Base-by-base conservation (phyloP, 805 yeast species). In the Candida silvicultrix region DNA sequence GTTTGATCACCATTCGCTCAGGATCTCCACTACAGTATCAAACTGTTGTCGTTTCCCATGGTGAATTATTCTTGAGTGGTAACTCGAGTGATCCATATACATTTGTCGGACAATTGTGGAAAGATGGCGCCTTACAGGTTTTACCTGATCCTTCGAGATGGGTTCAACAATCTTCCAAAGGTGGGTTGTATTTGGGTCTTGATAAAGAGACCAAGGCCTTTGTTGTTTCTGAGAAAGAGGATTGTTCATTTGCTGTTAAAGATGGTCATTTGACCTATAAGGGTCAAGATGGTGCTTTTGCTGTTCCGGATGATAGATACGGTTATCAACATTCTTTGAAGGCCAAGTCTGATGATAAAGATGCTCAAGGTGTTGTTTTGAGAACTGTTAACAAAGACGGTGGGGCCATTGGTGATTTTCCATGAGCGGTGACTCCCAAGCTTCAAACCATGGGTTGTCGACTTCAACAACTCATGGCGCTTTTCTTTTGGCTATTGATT, bases 11-110 rank as follows among this genome's bases (percentile, higher is more conserved):
- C 32, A 48, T 49, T 37, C 28, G 31, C 21, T 45, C 49, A 19
- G 52, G 49, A 10, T 41, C 52, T 15, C 8, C 12, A 5, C n/a
- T 49, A 15, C 53, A 49, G 45, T 40, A 49, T 22, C 37, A 46
- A n/a, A 19, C 47, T 20, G 34, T 45, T 28, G 43, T 40, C n/a
- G 38, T 48, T 20, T 20, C 31, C 19, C 28, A 45, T 25, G 46
- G 42, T 31, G 42, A 16, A 15, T n/a, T 48, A 7, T 22, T 22
- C 25, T 18, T 38, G 4, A 16, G 42, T 29, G 52, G 48, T n/a
- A 15, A 38, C n/a, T 45, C 42, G 21, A 19, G 35, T 16, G 40
- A 43, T 10, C 39, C 42, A 22, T 40, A 40, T 16, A 21, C 7
- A 7, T 40, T 46, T 16, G 20, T 40, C 16, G 40, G 29, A 16